Conservation (phyloP, 2,329 filamentous ascomycete species). For the Botryotinia globosa region DNA sequence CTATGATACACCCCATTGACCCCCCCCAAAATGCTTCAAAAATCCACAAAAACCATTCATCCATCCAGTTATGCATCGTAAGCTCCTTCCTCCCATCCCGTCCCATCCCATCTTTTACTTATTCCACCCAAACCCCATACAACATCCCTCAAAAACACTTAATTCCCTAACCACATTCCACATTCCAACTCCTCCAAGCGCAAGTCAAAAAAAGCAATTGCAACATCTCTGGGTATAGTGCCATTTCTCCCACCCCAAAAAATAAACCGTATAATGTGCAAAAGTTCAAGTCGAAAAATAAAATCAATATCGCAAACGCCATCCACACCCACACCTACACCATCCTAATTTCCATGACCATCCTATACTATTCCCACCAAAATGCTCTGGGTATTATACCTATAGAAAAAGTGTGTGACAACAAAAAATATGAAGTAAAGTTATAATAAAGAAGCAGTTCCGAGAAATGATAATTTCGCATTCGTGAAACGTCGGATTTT, state of each 20-base stretch:
- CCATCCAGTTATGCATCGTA: not conserved
- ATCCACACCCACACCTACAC: not conserved
- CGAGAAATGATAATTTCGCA: not conserved
- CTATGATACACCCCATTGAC: not conserved
- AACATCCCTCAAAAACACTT: not conserved
- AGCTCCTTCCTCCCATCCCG: not conserved
- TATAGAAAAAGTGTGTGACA: slow-evolving; percentile 3
- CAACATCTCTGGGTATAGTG: slow-evolving; percentile 21
- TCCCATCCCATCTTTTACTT: not conserved
- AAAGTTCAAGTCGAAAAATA: slow-evolving; percentile 6
- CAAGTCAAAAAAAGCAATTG: not conserved
- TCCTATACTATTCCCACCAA: not conserved
- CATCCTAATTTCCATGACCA: not conserved
- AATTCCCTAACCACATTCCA: not conserved
- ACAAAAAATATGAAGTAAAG: slow-evolving; percentile 7
- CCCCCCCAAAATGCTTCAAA: not conserved
- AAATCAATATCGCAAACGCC: slow-evolving; percentile 14
- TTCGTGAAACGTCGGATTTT: not conserved
- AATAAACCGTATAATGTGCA: slow-evolving; percentile 3
- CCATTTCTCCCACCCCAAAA: slow-evolving; percentile 15
- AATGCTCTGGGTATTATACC: not conserved
- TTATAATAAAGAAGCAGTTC: slow-evolving; percentile 2
- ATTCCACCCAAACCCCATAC: not conserved
- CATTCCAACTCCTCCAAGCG: not conserved
- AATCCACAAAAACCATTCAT: not conserved